Evolutionary conservation across 441 rosid species (phyloP).

Genomic region (Monsonia emarginata): DNA sequence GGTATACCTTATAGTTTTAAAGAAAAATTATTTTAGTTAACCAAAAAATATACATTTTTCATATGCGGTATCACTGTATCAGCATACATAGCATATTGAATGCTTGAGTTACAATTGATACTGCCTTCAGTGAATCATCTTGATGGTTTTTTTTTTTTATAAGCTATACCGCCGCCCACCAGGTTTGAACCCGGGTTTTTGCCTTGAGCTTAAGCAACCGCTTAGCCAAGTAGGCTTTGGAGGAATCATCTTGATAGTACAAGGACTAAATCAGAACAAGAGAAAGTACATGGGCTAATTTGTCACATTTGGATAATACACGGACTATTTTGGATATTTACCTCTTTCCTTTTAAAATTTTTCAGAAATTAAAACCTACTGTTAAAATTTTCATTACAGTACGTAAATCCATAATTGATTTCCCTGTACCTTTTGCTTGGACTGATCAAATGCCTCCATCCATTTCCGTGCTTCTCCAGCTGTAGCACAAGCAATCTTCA

Average conservation of each 20-base stretch:
- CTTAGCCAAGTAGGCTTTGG: too few species aligned
- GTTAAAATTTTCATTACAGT: neutral
- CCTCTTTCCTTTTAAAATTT: neutral
- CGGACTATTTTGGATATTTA: neutral
- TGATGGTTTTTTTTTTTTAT: too few species aligned
- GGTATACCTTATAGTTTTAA: neutral
- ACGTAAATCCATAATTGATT: conserved; percentile 12
- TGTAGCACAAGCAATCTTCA: conserved; percentile 80
- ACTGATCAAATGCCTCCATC: conserved; percentile 91
- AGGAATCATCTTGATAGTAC: neutral
- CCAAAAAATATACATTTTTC: neutral
- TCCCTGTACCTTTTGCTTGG: conserved; percentile 74
- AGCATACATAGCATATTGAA: too few species aligned
- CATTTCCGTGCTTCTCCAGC: conserved; percentile 84
- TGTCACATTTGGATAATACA: too few species aligned
- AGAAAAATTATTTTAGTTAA: too few species aligned
- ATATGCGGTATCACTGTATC: neutral
- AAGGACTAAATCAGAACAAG: too few species aligned
- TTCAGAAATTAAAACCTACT: neutral
- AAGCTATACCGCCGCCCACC: too few species aligned
- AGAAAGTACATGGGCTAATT: too few species aligned
- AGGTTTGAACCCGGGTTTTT: too few species aligned
- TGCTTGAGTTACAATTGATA: too few species aligned
- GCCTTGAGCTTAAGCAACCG: too few species aligned
- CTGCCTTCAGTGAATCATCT: too few species aligned